phyloP scores from a whole-genome alignment of 1,284 basidiomycete species.

The Anthracocystis setariae region DNA sequence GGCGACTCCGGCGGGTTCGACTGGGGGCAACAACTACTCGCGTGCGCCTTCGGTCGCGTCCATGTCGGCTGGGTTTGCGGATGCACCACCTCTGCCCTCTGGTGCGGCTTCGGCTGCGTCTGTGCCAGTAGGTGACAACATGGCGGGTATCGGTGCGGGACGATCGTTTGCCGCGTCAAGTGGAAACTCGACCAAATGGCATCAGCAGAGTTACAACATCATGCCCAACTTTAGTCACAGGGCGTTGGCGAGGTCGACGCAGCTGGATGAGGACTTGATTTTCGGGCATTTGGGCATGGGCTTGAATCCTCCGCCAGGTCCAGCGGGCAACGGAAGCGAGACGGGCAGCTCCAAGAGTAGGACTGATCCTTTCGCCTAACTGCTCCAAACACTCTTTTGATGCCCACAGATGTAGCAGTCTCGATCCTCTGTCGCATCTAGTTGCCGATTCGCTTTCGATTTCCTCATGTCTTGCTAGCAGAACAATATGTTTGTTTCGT shows the following conservation, averaged over 20 bases:
- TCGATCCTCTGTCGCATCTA: background rate
- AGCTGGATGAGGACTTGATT: conserved; percentile 48
- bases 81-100: conserved; percentile 45
- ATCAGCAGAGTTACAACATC: conserved; percentile 48
- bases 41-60: conserved; percentile 45
- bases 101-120: conserved; percentile 34
- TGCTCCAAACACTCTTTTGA: background rate
- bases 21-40: conserved; percentile 43
- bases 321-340: conserved; percentile 43
- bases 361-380: conserved; percentile 44
- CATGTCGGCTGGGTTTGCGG: conserved; percentile 39
- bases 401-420: no score
- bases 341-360: conserved; percentile 37
- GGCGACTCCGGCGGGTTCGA: conserved; percentile 44
- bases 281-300: conserved; percentile 50
- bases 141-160: conserved; percentile 47
- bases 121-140: conserved; percentile 40
- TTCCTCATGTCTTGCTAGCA: conserved; percentile 1
- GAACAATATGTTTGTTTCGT: conserved; percentile 14
- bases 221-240: conserved; percentile 48
- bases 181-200: conserved; percentile 53
- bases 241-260: conserved; percentile 43
- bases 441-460: background rate
- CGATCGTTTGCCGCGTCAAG: conserved; percentile 35
- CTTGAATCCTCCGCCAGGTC: conserved; percentile 22